These are phyloP conservation scores for Rosa chinensis DNA, from an alignment of 306 rosid species.

Conservation along the genomic window DNA sequence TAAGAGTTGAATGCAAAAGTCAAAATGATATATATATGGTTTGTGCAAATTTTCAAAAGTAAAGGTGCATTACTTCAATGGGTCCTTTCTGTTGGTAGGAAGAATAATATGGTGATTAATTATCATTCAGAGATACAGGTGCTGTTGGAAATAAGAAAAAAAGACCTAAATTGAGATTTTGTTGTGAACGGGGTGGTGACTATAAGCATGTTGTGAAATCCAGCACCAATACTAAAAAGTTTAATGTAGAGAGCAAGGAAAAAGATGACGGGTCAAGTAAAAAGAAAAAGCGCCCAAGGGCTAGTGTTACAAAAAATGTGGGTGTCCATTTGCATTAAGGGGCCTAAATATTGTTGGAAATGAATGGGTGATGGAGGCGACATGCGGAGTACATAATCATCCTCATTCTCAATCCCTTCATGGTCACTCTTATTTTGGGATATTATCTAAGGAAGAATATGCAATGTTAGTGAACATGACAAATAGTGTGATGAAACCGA, in stretches of 20 bases:
- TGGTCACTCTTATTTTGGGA: background rate
- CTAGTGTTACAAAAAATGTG: constrained; percentile 1
- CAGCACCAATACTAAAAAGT: too few species aligned
- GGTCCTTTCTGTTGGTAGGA: background rate
- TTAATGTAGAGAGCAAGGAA: background rate
- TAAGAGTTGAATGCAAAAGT: too few species aligned
- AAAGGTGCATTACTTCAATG: background rate
- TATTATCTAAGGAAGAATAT: background rate
- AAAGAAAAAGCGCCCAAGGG: background rate
- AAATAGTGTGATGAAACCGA: background rate
- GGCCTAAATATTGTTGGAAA: background rate
- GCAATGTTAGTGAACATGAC: background rate
- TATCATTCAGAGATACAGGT: background rate
- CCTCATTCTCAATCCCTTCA: background rate
- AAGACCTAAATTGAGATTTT: too few species aligned
- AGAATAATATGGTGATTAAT: background rate
- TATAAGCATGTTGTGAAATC: background rate
- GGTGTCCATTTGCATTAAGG: background rate
- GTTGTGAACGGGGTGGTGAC: background rate
- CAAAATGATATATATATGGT: too few species aligned
- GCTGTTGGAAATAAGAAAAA: too few species aligned
- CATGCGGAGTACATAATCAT: background rate
- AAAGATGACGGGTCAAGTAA: background rate
- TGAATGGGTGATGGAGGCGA: background rate
- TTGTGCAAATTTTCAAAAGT: too few species aligned